These are phyloP conservation scores for Periglandula ipomoeae DNA, from an alignment of 2,329 filamentous ascomycete species.

Conservation along the genomic window DNA sequence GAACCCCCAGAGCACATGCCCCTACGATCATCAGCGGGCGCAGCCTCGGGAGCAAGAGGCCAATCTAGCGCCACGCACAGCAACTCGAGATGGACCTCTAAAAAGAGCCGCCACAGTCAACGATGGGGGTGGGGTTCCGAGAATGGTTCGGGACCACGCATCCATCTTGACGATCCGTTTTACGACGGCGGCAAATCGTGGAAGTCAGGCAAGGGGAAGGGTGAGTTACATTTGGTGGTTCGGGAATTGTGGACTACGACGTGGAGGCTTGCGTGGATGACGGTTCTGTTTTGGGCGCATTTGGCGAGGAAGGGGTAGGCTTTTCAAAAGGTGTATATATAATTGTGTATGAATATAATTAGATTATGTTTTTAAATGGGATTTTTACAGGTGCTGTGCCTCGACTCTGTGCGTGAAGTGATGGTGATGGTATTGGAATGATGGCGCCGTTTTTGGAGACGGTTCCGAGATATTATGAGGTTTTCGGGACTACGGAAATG, in stretches of 20 bases:
- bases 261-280: constrained; percentile 55
- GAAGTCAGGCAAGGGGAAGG: constrained; percentile 17
- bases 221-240: constrained; percentile 36
- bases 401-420: no score
- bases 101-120: constrained; percentile 17
- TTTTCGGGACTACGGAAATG: no score
- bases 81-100: constrained; percentile 15
- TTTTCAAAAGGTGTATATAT: no score
- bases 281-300: constrained; percentile 55
- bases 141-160: constrained; percentile 35
- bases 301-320: constrained; percentile 53
- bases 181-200: constrained; percentile 31
- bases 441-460: no score
- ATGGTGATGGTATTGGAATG: no score
- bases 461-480: no score
- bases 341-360: no score
- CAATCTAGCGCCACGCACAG: constrained; percentile 14
- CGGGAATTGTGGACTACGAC: constrained; percentile 54
- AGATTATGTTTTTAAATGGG: no score
- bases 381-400: no score
- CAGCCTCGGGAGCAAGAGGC: constrained; percentile 12
- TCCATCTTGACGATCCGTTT: constrained; percentile 37
- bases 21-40: constrained; percentile 2
- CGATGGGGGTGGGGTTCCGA: constrained; percentile 37
- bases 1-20: constrained; percentile 28